Base-by-base conservation (phyloP, 192 early-diverging fungal genomes). In the Coemansia javaensis region DNA sequence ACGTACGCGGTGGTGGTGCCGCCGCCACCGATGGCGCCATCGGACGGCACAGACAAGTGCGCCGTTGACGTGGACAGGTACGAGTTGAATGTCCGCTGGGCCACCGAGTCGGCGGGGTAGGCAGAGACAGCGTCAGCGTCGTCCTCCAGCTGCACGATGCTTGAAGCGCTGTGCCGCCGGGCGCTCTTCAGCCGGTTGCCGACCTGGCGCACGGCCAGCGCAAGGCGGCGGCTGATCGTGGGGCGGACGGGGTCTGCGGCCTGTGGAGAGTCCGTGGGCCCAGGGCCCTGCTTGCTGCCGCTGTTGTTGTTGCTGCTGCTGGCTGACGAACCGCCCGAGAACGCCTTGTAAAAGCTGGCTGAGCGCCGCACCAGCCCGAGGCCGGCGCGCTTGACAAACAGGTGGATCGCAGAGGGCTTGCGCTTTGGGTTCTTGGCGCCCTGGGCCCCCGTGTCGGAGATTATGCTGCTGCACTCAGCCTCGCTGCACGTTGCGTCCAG, bases 321-420 rank as follows among this genome's bases (percentile, higher is more conserved):
- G 24, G 13, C 9, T 21, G 22, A 13, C 5, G 40, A n/a, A 0
- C 60, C n/a, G 13, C 62, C 56, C 9, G 63, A 55, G 32, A 62
- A 35, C 7, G 48, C 39, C 30, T 61, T 66, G 63, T 44, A 74
- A 28, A 74, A 58, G 47, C 70, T 74, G 52, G 64, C 46, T 4
- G 70, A 74, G 37, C 58, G 63, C 16, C 70, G 63, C 7, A 74
- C 44, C 25, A 74, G 50, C 12, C 63, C 54, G 18, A 50, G 53
- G 11, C 70, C 58, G 0, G 70, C 70, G 27, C 64, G 63, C 53
- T 58, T 74, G 15, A 66, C 63, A 50, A 74, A 40, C 23, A 57
- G 36, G n/a, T 66, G 56, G 32, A 73, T 46, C 13, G 40, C 30
- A 12, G 68, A 72, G 5, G 46, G 52, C 52, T 72, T 72, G 47